Conservation (phyloP, 108 stramenopile species). For the Nitzschia sp. region DNA sequence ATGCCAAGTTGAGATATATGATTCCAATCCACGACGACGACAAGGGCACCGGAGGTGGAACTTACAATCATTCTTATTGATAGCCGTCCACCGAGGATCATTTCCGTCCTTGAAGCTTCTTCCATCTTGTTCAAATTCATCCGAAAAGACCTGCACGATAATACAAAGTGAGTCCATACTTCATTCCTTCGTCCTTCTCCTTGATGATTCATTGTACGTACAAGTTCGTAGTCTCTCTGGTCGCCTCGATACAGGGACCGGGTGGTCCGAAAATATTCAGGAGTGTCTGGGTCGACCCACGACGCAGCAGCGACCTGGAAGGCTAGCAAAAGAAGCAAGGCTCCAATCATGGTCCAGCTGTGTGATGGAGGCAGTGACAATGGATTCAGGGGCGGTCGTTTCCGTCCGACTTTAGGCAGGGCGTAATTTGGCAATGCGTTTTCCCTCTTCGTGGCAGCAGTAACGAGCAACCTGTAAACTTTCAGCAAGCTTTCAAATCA, state of each 20-base stretch:
- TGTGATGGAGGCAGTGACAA: too few species aligned
- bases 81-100: constrained; percentile 95
- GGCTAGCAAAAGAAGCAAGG: not conserved
- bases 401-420: too few species aligned
- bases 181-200: too few species aligned
- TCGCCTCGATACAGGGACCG: constrained; percentile 39
- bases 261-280: constrained; percentile 34
- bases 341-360: too few species aligned
- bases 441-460: too few species aligned
- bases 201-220: constrained; percentile 45
- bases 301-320: constrained; percentile 13
- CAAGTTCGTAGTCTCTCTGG: constrained; percentile 64
- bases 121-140: constrained; percentile 91
- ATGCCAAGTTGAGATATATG: too few species aligned
- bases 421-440: too few species aligned
- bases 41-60: not conserved
- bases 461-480: too few species aligned
- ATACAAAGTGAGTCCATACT: not conserved
- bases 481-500: too few species aligned
- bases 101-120: constrained; percentile 89
- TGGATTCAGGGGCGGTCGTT: too few species aligned
- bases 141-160: constrained; percentile 76
- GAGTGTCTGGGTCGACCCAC: constrained; percentile 89
- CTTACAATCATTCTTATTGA: constrained; percentile 81
- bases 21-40: too few species aligned